Base-by-base conservation (phyloP, 495 filamentous ascomycete species). In the Podospora fimiseda region DNA sequence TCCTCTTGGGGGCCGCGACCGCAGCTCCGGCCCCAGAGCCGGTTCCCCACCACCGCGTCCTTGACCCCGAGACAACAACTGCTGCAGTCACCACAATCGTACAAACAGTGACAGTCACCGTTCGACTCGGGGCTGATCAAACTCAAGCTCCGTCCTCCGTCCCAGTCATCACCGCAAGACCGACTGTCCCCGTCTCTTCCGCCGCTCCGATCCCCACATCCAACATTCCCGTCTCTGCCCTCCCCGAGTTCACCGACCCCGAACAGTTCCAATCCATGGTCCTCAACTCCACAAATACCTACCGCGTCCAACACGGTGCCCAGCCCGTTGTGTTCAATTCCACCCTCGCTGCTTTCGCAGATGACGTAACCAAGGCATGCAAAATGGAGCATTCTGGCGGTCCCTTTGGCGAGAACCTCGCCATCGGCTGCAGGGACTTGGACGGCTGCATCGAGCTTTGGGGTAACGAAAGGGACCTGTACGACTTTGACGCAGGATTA, bases 331-430 rank as follows among this genome's bases (percentile, higher is more conserved):
- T 52, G 13, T 94, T 87, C 85, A 90, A 94, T 68, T 55, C 66
- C 2, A 83, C 80, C 0, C 67, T 87, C 8, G 78, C 76, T 1
- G 48, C 64, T 7, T 85, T 78, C 58, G 84, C 86, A 6, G 39
- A 50, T 4, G 24, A 45, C 15, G 38, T 21, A 44, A 43, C n/a
- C 47, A 14, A 15, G 41, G 52, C 74, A 14, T 90, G 86, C 71
- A 48, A 69, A 2, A 87, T 85, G 67, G 59, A 71, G 50, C 88
- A 90, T 57, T 68, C 86, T 71, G 69, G 73, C 52, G 83, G 86
- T 0, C 81, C 83, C 1, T 81, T 83, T 60, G 89, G 89, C 62
- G 89, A 93, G 65, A 93, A 93, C 66, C 74, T 91, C 2, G 86
- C 87, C 2, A 70, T 81, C 23, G 86, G 85, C 13, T 91, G 81